Percentiles rank a stretch among this genome's conserved stretches.
These are phyloP conservation scores for Trametes gibbosa DNA, from an alignment of 768 basidiomycete species.

Conservation along the genomic window DNA sequence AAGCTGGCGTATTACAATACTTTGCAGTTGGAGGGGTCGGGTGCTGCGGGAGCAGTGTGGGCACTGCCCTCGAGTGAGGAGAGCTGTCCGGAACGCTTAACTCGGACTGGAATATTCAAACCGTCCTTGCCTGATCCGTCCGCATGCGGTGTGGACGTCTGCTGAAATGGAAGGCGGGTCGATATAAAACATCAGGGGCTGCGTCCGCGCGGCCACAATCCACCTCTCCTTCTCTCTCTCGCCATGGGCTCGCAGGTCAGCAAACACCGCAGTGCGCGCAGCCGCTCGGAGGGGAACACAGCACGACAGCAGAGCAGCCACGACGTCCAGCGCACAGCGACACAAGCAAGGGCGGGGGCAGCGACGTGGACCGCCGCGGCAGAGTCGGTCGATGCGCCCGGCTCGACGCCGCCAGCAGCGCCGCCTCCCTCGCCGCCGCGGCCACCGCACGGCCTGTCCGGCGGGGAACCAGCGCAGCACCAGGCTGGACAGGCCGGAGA, in stretches of 20 bases:
- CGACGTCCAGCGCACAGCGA: not conserved
- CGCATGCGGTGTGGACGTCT: slow-evolving; percentile 6
- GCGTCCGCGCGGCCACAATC: not conserved
- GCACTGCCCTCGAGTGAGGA: not conserved
- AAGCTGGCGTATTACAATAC: not conserved
- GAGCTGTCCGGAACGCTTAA: not conserved
- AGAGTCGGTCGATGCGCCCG: not conserved
- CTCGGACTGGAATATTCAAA: not conserved
- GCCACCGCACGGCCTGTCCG: slow-evolving; percentile 1
- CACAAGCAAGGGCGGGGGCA: not conserved
- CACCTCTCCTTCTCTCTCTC: not conserved
- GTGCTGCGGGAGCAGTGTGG: not conserved
- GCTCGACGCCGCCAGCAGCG: not conserved
- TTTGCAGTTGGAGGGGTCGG: no score
- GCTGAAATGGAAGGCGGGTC: slow-evolving; percentile 5
- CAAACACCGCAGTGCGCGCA: not conserved
- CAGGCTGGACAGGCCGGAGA: not conserved
- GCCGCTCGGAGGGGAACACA: not conserved
- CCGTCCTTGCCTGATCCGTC: not conserved
- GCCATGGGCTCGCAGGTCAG: slow-evolving; percentile 6
- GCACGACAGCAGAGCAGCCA: not conserved
- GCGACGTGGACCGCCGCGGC: not conserved
- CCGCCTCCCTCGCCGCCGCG: not conserved
- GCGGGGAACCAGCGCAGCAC: not conserved
- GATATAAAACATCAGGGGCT: not conserved